Conservation (phyloP, 1,139 yeast species). For the Meyerozyma elateridarum region DNA sequence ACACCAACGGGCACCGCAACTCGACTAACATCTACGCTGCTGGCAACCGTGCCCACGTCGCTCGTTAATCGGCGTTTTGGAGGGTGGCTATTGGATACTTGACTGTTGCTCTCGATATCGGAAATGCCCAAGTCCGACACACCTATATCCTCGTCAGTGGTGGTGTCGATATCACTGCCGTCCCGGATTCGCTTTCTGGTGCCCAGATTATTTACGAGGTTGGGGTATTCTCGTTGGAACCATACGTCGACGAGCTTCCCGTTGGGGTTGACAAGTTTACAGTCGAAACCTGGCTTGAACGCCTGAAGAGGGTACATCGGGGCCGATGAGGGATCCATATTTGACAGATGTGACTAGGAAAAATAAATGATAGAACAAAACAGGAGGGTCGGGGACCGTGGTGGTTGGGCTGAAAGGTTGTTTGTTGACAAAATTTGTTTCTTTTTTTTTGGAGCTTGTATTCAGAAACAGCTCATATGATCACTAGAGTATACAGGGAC, state of each 20-base stretch:
- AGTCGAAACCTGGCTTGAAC: slow-evolving; percentile 29
- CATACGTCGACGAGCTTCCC: slow-evolving; percentile 32
- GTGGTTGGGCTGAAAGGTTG: too few relatives aligned
- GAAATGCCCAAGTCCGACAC: slow-evolving; percentile 29
- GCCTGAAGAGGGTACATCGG: slow-evolving; percentile 33
- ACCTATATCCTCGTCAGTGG: slow-evolving; percentile 9
- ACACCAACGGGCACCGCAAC: slow-evolving; percentile 33
- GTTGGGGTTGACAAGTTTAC: slow-evolving; percentile 27
- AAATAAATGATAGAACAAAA: neutral
- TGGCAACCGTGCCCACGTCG: slow-evolving; percentile 10
- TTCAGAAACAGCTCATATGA: slow-evolving; percentile 1
- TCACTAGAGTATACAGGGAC: too few relatives aligned
- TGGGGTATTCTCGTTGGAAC: slow-evolving; percentile 30
- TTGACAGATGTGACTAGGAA: slow-evolving; percentile 1
- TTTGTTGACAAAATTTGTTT: neutral
- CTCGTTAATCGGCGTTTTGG: slow-evolving; percentile 36
- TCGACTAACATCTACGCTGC: slow-evolving; percentile 28
- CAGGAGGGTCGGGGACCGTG: neutral
- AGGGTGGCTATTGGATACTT: slow-evolving; percentile 30
- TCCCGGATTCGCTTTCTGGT: slow-evolving; percentile 14
- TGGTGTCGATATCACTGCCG: slow-evolving; percentile 10
- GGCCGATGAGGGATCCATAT: slow-evolving; percentile 14
- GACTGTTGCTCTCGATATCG: slow-evolving; percentile 30
- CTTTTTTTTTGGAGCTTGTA: neutral
- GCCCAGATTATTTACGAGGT: slow-evolving; percentile 17